Evolutionary conservation across 306 rosid species (phyloP), one percentile per base, ranked within the genome.

Genomic region (Cucurbita moschata): DNA sequence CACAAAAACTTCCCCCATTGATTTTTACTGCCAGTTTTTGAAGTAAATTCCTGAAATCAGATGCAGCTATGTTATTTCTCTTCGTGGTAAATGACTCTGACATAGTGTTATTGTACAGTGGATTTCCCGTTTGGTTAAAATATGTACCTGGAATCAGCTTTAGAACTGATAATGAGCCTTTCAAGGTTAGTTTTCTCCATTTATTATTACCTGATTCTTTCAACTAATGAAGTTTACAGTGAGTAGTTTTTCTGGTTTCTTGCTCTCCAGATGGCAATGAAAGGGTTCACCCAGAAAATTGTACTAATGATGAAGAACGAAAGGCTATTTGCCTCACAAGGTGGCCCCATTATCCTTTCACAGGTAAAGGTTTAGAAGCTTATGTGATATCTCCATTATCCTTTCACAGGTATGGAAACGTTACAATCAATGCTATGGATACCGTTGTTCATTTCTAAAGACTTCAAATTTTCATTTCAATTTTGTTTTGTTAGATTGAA

Each of bases 121-220:
- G 99, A 77, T 81, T 94, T 81, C 99, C 97, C 52, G 99, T 94
- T 66, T 94, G 99, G 99, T 84, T 94, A 70, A 94, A 91, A 84
- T 91, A 83, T 86, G 96, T 94, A 52, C 97, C 97, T 51, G 97
- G 96, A 40, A 85, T 90, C 78, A 90, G 96, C 89, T 93, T 93
- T 86, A 86, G 97, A 86, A 93, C 98, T 30, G 95, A 93, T 75
- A 94, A 91, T 57, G 86, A 63, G 68, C 97, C 99, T 47, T 94
- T 91, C 86, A 88, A 94, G 97, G 99, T 94, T 72, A 35, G 15
- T 72, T 75, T 74, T 74, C 72, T 54, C 26, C 67, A 13, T 46
- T 23, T 71, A 18, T 56, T 46, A 19, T 65, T 49, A 6, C 12
- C 42, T 79, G 46, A 16, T 43, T 61, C 53, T 19, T 44, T 23